A percentile compares a stretch with the other conserved stretches of the same genome.
Evolutionary conservation across 495 filamentous ascomycete species (phyloP).

Genomic region (Talaromyces borbonicus): DNA sequence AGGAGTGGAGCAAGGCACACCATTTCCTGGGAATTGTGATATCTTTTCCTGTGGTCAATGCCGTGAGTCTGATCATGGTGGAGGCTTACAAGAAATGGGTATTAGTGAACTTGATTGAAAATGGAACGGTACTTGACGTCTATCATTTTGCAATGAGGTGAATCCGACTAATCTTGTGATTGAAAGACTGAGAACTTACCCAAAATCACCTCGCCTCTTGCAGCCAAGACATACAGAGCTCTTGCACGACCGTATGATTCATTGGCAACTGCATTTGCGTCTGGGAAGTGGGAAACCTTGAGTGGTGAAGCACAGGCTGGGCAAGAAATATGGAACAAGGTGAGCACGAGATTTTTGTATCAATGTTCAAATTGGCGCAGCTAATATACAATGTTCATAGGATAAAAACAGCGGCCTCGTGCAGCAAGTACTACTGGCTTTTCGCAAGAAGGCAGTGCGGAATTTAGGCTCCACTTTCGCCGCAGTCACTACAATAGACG

Average conservation of each 20-base stretch:
- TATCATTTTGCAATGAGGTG: constrained; percentile 4
- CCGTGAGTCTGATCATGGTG: constrained; percentile 65
- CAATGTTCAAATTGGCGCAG: constrained; percentile 7
- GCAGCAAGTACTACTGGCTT: constrained; percentile 37
- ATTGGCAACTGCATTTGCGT: constrained; percentile 58
- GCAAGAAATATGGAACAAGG: constrained; percentile 47
- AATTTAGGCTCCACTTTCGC: constrained; percentile 36
- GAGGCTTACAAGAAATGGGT: constrained; percentile 94
- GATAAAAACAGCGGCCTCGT: constrained; percentile 49
- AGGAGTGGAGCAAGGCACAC: constrained; percentile 62
- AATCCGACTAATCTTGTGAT: constrained; percentile 13
- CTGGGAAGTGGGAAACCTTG: constrained; percentile 44
- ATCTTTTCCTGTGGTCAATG: constrained; percentile 47
- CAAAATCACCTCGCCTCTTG: constrained; percentile 31
- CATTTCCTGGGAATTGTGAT: constrained; percentile 62
- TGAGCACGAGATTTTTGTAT: constrained; percentile 24
- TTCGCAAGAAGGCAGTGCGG: constrained; percentile 35
- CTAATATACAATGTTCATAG: constrained; percentile 21
- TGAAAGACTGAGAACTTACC: constrained; percentile 30
- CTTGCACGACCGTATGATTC: constrained; percentile 61
- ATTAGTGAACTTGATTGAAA: constrained; percentile 60
- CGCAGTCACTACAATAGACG: constrained; percentile 35
- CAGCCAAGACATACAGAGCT: constrained; percentile 46
- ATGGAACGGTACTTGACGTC: constrained; percentile 51
- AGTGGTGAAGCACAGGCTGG: constrained; percentile 48